Conservation (phyloP, 2,329 filamentous ascomycete genomes). For the Mycosphaerella arachidis region DNA sequence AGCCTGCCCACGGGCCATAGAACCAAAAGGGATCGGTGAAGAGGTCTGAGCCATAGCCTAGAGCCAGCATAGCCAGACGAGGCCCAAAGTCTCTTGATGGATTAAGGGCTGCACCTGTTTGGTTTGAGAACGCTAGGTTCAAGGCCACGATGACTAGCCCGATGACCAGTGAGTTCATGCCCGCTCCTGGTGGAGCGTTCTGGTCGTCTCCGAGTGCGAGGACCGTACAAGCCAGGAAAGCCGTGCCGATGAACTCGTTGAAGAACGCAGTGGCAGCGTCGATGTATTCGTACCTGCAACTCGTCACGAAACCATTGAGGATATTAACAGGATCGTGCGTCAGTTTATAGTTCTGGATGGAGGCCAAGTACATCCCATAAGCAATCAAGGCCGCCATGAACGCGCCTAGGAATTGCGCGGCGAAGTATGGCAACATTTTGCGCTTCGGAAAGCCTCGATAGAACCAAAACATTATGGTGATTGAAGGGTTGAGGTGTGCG, state of each 20-base stretch:
- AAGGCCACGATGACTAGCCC: slow-evolving; percentile 40
- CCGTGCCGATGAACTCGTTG: slow-evolving; percentile 45
- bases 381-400: slow-evolving; percentile 48
- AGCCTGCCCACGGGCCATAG: slow-evolving; percentile 43
- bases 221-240: slow-evolving; percentile 40
- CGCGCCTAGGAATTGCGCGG: slow-evolving; percentile 51
- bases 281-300: slow-evolving; percentile 39
- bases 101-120: slow-evolving; percentile 48
- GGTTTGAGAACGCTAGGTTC: slow-evolving; percentile 42
- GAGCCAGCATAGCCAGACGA: slow-evolving; percentile 41
- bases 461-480: slow-evolving; percentile 40
- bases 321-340: slow-evolving; percentile 26
- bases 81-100: slow-evolving; percentile 50
- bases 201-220: slow-evolving; percentile 35
- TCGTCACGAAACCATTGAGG: slow-evolving; percentile 43
- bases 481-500: slow-evolving; percentile 46
- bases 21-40: slow-evolving; percentile 45
- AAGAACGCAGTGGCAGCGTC: slow-evolving; percentile 46
- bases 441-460: slow-evolving; percentile 51
- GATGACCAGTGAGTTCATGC: slow-evolving; percentile 50
- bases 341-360: slow-evolving; percentile 30
- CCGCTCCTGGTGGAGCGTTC: slow-evolving; percentile 40
- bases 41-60: slow-evolving; percentile 41
- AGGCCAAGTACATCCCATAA: slow-evolving; percentile 41
- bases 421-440: slow-evolving; percentile 48